Conservation (phyloP, 2,329 filamentous ascomycete species). For the Fusarium pseudocircinatum region DNA sequence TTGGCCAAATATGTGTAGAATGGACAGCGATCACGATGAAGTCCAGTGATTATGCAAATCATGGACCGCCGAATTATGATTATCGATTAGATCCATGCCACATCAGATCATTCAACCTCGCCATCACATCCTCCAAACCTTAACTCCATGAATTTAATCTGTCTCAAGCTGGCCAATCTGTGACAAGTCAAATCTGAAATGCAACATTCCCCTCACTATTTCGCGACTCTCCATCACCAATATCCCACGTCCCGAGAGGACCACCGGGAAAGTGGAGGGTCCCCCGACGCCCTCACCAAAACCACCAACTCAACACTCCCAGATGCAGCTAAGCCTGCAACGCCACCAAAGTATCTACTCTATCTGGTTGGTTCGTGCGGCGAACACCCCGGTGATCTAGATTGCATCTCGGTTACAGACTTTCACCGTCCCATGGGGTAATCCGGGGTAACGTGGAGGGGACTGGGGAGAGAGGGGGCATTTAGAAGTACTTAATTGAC, state of each 20-base stretch:
- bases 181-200: not conserved
- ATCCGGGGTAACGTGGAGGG: slow-evolving; percentile 26
- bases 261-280: slow-evolving; percentile 20
- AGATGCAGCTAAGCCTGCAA: not conserved
- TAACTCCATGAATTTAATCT: too few species aligned
- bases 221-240: not conserved
- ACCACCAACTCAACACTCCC: not conserved
- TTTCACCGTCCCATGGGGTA: not conserved
- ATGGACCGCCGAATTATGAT: accelerated
- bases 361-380: not conserved
- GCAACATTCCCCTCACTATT: not conserved
- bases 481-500: slow-evolving; percentile 8
- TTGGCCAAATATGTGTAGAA: accelerated
- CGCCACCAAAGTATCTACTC: not conserved
- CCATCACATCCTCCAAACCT: accelerated
- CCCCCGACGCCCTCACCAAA: not conserved
- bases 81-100: not conserved
- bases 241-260: slow-evolving; percentile 12
- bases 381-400: not conserved
- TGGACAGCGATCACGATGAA: accelerated
- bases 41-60: accelerated
- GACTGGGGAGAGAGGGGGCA: not conserved
- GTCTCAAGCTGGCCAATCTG: too few species aligned
- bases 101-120: not conserved
- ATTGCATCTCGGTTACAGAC: not conserved